phyloP scores from a whole-genome alignment of 1,139 yeast species.

The Tardiomyces blankii region DNA sequence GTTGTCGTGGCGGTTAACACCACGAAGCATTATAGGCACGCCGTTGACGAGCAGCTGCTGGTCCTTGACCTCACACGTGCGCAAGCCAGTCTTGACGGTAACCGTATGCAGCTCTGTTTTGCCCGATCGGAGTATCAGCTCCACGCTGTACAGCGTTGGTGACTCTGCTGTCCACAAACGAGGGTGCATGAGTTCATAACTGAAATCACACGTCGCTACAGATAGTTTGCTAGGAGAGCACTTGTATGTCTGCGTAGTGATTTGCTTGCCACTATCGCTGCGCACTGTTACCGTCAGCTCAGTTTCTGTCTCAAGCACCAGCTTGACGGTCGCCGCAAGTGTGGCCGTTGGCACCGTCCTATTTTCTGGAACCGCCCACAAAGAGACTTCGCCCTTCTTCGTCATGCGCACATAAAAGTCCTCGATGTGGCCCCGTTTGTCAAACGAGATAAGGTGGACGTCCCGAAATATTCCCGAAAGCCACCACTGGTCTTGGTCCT shows the following conservation, averaged over 20 bases:
- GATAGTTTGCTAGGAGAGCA: not conserved
- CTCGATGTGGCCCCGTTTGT: conserved; percentile 10
- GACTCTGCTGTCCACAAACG: conserved; percentile 28
- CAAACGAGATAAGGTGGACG: conserved; percentile 10
- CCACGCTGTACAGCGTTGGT: conserved; percentile 20
- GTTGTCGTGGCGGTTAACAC: conserved; percentile 29
- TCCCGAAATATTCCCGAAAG: conserved; percentile 24
- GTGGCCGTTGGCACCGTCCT: too few relatives aligned
- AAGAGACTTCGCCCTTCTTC: too few relatives aligned
- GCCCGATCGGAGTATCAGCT: not conserved
- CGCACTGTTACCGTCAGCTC: too few relatives aligned
- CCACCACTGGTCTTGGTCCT: conserved; percentile 32
- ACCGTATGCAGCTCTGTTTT: conserved; percentile 10
- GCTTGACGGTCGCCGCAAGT: too few relatives aligned
- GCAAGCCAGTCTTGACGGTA: conserved; percentile 20
- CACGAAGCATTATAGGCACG: conserved; percentile 21
- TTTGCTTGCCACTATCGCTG: too few relatives aligned
- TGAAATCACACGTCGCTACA: not conserved
- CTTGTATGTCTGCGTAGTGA: too few relatives aligned
- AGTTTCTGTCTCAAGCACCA: too few relatives aligned
- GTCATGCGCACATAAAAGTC: conserved; percentile 8
- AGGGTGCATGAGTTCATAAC: conserved; percentile 8
- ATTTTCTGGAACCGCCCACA: too few relatives aligned
- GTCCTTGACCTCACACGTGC: conserved; percentile 21
- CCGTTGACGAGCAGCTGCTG: conserved; percentile 25